A percentile compares a stretch with the other conserved stretches of the same genome.
Evolutionary conservation across 768 basidiomycete genomes (phyloP).

Genomic region (Rhodotorula graminis): DNA sequence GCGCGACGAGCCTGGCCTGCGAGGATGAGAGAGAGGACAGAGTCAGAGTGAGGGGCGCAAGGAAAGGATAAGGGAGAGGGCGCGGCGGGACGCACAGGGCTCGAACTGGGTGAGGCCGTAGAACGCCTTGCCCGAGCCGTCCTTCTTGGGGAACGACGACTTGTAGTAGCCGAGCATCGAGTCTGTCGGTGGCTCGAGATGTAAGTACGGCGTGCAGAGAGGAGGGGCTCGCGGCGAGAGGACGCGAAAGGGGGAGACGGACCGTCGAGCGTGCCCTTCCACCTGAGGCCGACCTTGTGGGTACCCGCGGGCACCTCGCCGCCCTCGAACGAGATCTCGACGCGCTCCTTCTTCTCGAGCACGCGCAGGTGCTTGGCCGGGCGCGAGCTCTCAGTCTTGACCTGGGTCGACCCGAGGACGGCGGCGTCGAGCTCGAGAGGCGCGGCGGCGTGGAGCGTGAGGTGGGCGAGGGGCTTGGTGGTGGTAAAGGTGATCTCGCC

Average conservation of each 20-base stretch:
- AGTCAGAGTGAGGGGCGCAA: not conserved
- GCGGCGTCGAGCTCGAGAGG: slow-evolving; percentile 59
- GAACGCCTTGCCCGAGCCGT: slow-evolving; percentile 44
- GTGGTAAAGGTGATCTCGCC: slow-evolving; percentile 71
- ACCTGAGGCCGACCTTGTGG: slow-evolving; percentile 67
- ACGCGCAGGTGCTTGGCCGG: slow-evolving; percentile 51
- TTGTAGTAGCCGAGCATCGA: slow-evolving; percentile 39
- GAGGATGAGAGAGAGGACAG: too few relatives aligned
- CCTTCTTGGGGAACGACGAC: slow-evolving; percentile 34
- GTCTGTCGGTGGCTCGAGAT: too few relatives aligned
- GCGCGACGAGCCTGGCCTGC: slow-evolving; percentile 40
- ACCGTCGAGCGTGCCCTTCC: slow-evolving; percentile 66
- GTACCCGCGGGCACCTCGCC: slow-evolving; percentile 47
- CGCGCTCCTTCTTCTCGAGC: slow-evolving; percentile 63
- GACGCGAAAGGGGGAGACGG: slow-evolving; percentile 40
- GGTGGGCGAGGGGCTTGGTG: slow-evolving; percentile 56
- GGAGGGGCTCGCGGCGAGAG: too few relatives aligned
- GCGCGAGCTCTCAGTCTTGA: slow-evolving; percentile 53
- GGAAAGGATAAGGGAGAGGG: not conserved
- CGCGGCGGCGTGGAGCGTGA: slow-evolving; percentile 60
- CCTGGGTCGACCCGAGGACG: slow-evolving; percentile 57
- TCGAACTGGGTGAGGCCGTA: slow-evolving; percentile 84
- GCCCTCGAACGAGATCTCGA: slow-evolving; percentile 58
- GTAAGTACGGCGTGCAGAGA: too few relatives aligned
- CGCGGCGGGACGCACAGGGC: slow-evolving; percentile 52